Base-by-base conservation (phyloP, 257 asterid species). In the Buddleja alternifolia region DNA sequence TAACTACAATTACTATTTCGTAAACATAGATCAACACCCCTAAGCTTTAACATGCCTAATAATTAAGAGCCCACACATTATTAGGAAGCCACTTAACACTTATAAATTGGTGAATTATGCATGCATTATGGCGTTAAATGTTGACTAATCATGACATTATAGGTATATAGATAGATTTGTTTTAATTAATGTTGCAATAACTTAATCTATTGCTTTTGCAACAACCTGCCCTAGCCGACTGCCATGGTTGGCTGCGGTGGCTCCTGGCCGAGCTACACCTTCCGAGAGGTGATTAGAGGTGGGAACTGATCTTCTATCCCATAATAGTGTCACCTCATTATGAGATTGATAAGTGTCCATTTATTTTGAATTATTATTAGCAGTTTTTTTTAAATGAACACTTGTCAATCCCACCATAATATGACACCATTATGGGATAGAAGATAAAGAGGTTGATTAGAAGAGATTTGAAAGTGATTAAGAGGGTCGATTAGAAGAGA, bases 141-240 rank as follows among this genome's bases (percentile, higher is more conserved):
- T 73, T 69, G 73, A 56, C 73, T 69, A 63, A 78, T 73, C 62
- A 73, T 73, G 70, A 15, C 65, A 54, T 66, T 67, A 72, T 61
- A 51, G 15, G 51, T 21, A 55, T 2, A 56, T 29, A 36, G 17
- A 36, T 47, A 23, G 45, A 37, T 36, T 45, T 47, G 42, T 65
- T 48, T 70, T 75, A 53, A 60, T 42, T 52, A 41, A 60, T 2
- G 6, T 15, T 2, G 34, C 17, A 44, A 62, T 45, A 4, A 12
- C 19, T 75, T 32, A 8, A 37, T 23, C 24, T 9, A 68, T 32
- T 14, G 11, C 36, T 45, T 16, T 29, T 23, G 11, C 25, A 8
- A 15, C 19, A 14, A 19, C 59, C 48, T 16, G 24, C 8, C n/a
- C n/a, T n/a, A 54, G 55, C 29, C 7, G 55, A 40, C 51, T 19